Conservation (phyloP, 192 early-diverging fungal species). For the Mycoemilia scoparia region DNA sequence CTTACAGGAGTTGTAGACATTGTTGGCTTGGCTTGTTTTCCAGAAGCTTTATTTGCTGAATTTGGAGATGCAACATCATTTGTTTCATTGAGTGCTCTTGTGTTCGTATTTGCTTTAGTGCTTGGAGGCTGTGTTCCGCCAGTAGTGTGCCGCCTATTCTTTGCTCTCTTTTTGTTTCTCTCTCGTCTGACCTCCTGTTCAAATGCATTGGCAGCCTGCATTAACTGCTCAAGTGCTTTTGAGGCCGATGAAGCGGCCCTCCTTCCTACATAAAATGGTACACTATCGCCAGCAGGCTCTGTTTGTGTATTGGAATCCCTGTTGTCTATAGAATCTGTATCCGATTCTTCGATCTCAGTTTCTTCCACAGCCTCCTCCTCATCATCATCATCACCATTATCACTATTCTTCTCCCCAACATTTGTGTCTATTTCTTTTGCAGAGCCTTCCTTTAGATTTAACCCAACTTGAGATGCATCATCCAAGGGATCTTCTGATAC, state of each 20-base stretch:
- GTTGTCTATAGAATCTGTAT: slow-evolving; percentile 1
- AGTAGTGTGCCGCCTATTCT: not conserved
- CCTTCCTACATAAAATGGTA: slow-evolving; percentile 13
- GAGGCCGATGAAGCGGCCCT: slow-evolving; percentile 30
- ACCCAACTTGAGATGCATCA: not conserved
- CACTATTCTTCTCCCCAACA: not conserved
- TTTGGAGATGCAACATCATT: no score
- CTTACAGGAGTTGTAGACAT: slow-evolving; percentile 16
- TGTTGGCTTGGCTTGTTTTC: not conserved
- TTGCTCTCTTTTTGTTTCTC: slow-evolving; percentile 13
- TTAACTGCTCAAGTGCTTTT: slow-evolving; percentile 23
- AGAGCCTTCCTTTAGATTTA: not conserved
- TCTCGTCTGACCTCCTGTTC: slow-evolving; percentile 33
- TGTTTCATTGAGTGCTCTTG: no score
- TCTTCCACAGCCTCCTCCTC: slow-evolving; percentile 10
- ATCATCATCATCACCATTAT: slow-evolving; percentile 1
- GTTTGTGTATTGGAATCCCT: not conserved
- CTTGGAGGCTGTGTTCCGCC: slow-evolving; percentile 1
- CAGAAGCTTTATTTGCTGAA: not conserved
- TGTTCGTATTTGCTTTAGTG: no score
- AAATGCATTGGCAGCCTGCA: slow-evolving; percentile 34
- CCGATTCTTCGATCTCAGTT: slow-evolving; percentile 12
- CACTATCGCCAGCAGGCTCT: not conserved
- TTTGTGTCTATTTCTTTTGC: not conserved
- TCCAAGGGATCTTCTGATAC: slow-evolving; percentile 10